Evolutionary conservation across 2,329 filamentous ascomycete genomes (phyloP), one percentile per base, ranked within the genome.

Genomic region (Bipolaris zeicola): DNA sequence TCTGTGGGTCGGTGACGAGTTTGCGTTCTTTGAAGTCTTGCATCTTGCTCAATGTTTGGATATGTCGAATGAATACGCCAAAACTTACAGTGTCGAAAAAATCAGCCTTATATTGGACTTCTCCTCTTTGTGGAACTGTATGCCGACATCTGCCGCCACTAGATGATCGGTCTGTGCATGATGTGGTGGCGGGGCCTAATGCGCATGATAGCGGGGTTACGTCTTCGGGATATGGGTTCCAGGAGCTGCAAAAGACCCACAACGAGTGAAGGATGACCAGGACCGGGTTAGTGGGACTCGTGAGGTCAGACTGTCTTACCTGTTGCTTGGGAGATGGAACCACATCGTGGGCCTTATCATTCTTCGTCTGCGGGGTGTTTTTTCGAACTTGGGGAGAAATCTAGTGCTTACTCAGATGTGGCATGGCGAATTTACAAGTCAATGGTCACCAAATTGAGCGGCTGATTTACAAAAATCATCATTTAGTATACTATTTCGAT

Each of bases 1-100:
- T 75, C 48, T 73, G 68, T 26, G 73, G 70, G 54, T 77, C 72
- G 51, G 71, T 71, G 51, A 71, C 63, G 50, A 75, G 69, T 63
- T 72, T 52, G 56, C 71, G 68, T 68, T 73, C 70, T 52, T 73
- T 73, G 63, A 73, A 71, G 56, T 68, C 66, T 46, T 65, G 60
- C 69, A 74, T 73, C 48, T 46, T 71, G 60, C 50, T 48, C 26
- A 14, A 52, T 14, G 39, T 42, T 43, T 36, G 33, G 31, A 18
- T 34, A 20, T 20, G 49, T 18, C 10, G 7, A 38, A 24, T 43
- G 53, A 28, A 22, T 53, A 37, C 60, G 24, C 38, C 49, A 44
- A 39, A 57, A 47, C 44, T 52, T 46, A 52, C 50, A 46, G 42
- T 53, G 47, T 56, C 43, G 10, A 31, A 54, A 61, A 56, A 41